These are phyloP conservation scores for Rhizopus sp. DNA, from an alignment of 371 early-diverging fungal genomes.

Conservation along the genomic window DNA sequence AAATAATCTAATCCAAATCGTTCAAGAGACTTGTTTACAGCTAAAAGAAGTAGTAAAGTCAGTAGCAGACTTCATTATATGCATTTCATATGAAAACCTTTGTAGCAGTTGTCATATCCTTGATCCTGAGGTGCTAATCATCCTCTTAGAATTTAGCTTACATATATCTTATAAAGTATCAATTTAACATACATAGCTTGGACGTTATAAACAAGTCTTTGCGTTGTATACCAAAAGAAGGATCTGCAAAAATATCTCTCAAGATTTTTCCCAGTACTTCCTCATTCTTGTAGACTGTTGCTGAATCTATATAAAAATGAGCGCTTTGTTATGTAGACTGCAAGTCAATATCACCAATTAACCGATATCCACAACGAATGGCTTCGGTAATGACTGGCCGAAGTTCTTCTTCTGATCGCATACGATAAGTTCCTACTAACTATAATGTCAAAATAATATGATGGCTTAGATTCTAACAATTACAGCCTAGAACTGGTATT, in stretches of 20 bases:
- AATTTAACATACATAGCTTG: conserved; percentile 73
- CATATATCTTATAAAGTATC: not conserved
- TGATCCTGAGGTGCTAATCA: conserved; percentile 77
- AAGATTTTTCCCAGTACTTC: conserved; percentile 73
- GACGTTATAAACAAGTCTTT: conserved; percentile 92
- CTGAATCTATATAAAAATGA: conserved; percentile 54
- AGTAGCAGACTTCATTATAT: not conserved
- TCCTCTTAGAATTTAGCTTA: not conserved
- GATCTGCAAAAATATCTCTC: conserved; percentile 58
- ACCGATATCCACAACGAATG: conserved; percentile 65
- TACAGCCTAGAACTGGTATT: conserved; percentile 25
- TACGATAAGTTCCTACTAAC: conserved; percentile 75
- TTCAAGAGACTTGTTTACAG: conserved; percentile 58
- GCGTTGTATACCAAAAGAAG: conserved; percentile 61
- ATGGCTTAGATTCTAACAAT: not conserved
- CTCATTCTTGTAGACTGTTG: conserved; percentile 88
- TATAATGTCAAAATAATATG: not conserved
- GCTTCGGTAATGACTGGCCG: conserved; percentile 58
- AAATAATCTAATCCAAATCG: conserved; percentile 72
- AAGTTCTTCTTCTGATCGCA: conserved; percentile 53
- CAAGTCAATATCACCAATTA: conserved; percentile 58
- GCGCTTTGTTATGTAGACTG: not conserved
- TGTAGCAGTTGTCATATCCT: conserved; percentile 68
- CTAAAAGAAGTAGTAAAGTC: conserved; percentile 16
- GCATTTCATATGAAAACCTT: conserved; percentile 35